Evolutionary conservation across 257 asterid species (phyloP), one percentile per base, ranked within the genome.

Genomic region (Solanum sparsipilum): DNA sequence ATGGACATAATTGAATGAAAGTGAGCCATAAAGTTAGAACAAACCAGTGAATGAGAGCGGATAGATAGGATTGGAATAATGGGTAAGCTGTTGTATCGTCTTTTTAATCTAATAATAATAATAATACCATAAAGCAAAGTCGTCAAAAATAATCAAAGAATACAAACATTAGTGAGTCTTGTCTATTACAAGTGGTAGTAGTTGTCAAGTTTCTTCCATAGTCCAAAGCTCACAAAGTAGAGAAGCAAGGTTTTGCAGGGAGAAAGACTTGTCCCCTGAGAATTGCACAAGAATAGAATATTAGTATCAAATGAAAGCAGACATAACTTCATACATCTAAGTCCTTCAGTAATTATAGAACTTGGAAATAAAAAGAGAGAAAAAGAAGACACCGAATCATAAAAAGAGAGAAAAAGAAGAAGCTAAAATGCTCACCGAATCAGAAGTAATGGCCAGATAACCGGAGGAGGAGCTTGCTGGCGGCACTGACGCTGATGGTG

Each of bases 391-490:
- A 94, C 98, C 89, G 96, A 92, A 67, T 92, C 92, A 70, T 3
- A 5, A 41, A 46, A 16, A 41, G 5, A 36, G 1, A 23, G 6
- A 46, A 18, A 16, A 4, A 5, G 41, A 46, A 27, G 27, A 46
- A 56, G 65, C 21, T 48, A 48, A 48, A 79, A 48, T 11, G 29
- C 95, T 92, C 86, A 94, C 98, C 89, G 96, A 92, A 67, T 92
- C 92, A 29, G 94, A 93, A 29, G 94, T 90, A 36, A 95, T 93
- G n/a, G 98, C 86, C 41, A 91, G 78, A 46, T 91, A 91, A 63
- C 93, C 92, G 70, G 84, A 79, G 56, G 92, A 91, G 56, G 93
- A 87, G 29, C 89, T 81, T 58, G 71, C 91, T 86, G 89, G 91
- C 20, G 91, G 91, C 3, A 91, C 87, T 11, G 89, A 84, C 8